phyloP scores from a whole-genome alignment of 2,329 filamentous ascomycete genomes.

The Penicillium frequentans region DNA sequence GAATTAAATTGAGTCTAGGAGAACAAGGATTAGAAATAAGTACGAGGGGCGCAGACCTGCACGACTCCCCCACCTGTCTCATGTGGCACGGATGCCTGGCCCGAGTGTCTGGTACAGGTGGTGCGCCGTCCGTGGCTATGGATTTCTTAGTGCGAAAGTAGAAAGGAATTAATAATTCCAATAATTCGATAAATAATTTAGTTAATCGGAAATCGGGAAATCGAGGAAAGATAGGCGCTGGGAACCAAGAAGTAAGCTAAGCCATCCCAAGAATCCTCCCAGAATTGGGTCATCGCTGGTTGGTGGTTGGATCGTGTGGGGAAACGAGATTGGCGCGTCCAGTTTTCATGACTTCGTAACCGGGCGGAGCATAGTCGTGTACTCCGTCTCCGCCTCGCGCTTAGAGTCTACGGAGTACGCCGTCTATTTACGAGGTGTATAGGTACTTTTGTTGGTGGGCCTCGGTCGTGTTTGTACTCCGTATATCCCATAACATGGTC shows the following conservation, averaged over 20 bases:
- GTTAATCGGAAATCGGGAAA: background rate
- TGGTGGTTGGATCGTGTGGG: background rate
- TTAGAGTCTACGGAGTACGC: constrained; percentile 1
- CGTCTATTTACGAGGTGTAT: background rate
- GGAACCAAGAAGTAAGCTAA: background rate
- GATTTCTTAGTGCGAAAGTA: constrained; percentile 12
- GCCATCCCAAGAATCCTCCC: background rate
- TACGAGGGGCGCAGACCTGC: background rate
- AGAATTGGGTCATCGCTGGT: background rate
- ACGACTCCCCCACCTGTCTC: background rate
- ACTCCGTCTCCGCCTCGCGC: constrained; percentile 12
- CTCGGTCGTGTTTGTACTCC: no score
- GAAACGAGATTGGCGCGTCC: constrained; percentile 6
- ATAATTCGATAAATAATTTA: no score
- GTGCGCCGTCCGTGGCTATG: constrained; percentile 21
- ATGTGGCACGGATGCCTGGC: constrained; percentile 7
- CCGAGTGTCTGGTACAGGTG: constrained; percentile 21
- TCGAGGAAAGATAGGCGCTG: background rate
- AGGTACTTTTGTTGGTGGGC: background rate
- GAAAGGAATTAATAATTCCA: background rate
- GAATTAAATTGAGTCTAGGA: background rate
- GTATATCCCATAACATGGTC: no score
- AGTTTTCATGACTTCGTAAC: constrained; percentile 11
- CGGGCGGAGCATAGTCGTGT: constrained; percentile 8
- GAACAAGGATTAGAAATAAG: background rate